phyloP scores from a whole-genome alignment of 148 eudicot species.

The Polygonum maritimum region DNA sequence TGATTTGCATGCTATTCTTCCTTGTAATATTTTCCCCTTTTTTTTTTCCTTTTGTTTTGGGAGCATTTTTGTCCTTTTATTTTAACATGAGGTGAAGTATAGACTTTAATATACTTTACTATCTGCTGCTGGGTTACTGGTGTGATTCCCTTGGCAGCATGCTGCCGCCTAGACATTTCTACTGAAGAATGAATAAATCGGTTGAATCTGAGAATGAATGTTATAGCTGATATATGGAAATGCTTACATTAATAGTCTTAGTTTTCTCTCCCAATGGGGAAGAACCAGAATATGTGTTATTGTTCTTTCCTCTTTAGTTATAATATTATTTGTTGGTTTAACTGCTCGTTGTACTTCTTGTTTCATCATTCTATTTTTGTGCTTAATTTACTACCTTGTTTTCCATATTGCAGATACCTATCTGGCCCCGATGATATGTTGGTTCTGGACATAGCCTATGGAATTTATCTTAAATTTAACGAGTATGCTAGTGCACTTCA shows the following conservation, averaged over 20 bases:
- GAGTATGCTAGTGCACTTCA: slow-evolving; percentile 85
- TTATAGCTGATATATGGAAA: neutral
- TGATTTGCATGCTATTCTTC: neutral
- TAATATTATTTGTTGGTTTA: neutral
- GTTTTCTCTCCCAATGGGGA: neutral
- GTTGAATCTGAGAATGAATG: neutral
- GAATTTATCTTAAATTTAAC: slow-evolving; percentile 52
- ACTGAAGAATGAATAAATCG: neutral
- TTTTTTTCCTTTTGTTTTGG: neutral
- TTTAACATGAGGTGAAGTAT: neutral
- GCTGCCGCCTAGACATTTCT: neutral
- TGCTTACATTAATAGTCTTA: neutral
- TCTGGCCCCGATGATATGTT: slow-evolving; percentile 81
- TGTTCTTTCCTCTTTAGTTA: neutral
- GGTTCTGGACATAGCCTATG: slow-evolving; percentile 65
- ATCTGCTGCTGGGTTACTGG: neutral
- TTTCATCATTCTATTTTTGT: slow-evolving; percentile 1
- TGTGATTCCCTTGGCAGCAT: neutral
- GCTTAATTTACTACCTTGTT: neutral
- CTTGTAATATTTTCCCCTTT: neutral
- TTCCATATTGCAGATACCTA: slow-evolving; percentile 55
- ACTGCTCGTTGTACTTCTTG: neutral
- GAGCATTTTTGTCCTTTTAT: neutral
- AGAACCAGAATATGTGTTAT: neutral
- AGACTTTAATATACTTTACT: neutral